These are phyloP conservation scores for Pichia deserticola DNA, from an alignment of 805 yeast species.

Conservation along the genomic window DNA sequence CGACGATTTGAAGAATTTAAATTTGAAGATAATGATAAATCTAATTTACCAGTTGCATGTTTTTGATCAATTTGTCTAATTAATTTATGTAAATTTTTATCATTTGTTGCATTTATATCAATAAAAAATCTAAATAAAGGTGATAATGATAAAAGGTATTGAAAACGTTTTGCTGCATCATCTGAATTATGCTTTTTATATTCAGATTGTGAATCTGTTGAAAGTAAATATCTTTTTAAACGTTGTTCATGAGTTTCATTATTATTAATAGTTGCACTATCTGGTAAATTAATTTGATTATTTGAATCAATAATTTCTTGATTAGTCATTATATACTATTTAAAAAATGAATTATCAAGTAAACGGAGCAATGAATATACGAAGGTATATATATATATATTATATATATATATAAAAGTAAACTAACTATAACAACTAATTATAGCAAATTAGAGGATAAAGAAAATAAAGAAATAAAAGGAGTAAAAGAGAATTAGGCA, in stretches of 20 bases:
- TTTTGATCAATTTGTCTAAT: conserved; percentile 50
- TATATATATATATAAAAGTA: too few species aligned
- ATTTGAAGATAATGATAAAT: conserved; percentile 12
- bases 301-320: neutral
- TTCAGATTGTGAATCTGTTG: conserved; percentile 51
- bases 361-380: too few species aligned
- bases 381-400: too few species aligned
- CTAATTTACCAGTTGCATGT: conserved; percentile 30
- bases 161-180: conserved; percentile 72
- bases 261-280: conserved; percentile 4
- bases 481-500: too few species aligned
- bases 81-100: conserved; percentile 57
- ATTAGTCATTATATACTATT: neutral
- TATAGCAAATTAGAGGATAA: too few species aligned
- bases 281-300: neutral
- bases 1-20: conserved; percentile 29
- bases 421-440: too few species aligned
- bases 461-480: too few species aligned
- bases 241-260: conserved; percentile 32
- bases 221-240: conserved; percentile 40
- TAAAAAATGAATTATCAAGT: too few species aligned
- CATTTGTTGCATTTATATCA: conserved; percentile 72
- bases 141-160: conserved; percentile 72
- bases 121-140: conserved; percentile 86
- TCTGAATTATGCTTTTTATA: conserved; percentile 39